These are phyloP conservation scores for Leccinum solheimii DNA, from an alignment of 1,284 basidiomycete genomes.

Conservation along the genomic window DNA sequence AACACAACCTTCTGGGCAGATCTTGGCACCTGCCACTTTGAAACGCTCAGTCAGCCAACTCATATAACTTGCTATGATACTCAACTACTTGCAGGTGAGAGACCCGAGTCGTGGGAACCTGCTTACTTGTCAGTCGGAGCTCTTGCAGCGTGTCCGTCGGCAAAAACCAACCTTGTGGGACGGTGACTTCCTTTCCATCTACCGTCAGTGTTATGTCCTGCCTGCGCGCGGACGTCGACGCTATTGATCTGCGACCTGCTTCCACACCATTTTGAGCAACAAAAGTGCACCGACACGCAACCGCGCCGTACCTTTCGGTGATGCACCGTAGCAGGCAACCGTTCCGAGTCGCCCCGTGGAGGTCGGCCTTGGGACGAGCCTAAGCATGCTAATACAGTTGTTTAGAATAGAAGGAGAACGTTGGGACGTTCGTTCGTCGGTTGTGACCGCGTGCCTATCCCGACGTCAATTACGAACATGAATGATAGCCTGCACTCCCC, in stretches of 20 bases:
- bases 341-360: conserved; percentile 68
- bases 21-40: background rate
- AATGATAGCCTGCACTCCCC: too few relatives aligned
- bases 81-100: background rate
- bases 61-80: background rate
- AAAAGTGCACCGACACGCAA: background rate
- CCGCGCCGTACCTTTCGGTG: conserved; percentile 42
- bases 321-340: conserved; percentile 48
- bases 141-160: conserved; percentile 4
- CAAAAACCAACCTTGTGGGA: conserved; percentile 73
- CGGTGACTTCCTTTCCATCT: conserved; percentile 92
- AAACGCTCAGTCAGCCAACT: background rate
- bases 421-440: conserved; percentile 5
- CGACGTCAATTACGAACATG: background rate
- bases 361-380: conserved; percentile 63
- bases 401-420: background rate
- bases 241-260: conserved; percentile 58
- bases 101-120: conserved; percentile 54
- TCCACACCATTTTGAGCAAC: conserved; percentile 8
- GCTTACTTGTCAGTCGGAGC: conserved; percentile 15
- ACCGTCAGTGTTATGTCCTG: conserved; percentile 89
- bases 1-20: background rate
- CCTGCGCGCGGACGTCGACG: conserved; percentile 62
- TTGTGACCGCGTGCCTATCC: conserved; percentile 23
- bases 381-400: conserved; percentile 51